Base-by-base conservation (phyloP, 768 basidiomycete species). In the Mycena rebaudengoi region DNA sequence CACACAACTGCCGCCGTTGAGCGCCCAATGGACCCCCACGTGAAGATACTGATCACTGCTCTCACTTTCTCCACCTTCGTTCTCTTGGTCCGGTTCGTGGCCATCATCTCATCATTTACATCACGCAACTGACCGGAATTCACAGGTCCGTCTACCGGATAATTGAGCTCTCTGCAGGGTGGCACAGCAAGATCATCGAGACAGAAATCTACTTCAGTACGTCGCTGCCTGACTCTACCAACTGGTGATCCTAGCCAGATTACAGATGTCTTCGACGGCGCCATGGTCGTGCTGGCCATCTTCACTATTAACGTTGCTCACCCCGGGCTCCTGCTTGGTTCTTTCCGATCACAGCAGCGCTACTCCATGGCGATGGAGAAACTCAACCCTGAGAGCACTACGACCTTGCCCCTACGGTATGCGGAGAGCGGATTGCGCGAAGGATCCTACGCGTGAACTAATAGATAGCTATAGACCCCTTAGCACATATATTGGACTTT, bases 101-200 rank as follows among this genome's bases (percentile, higher is more conserved):
- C n/a, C n/a, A n/a, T n/a, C n/a, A n/a, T n/a, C n/a, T n/a, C n/a
- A n/a, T n/a, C n/a, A n/a, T n/a, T n/a, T n/a, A n/a, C n/a, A n/a
- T n/a, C n/a, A n/a, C n/a, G n/a, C n/a, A n/a, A n/a, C n/a, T n/a
- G n/a, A n/a, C n/a, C n/a, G n/a, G n/a, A n/a, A n/a, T n/a, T n/a
- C n/a, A n/a, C n/a, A 78, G 76, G 40, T 65, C 70, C 14, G 57
- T 77, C 23, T 77, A 79, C 62, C 72, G 76, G 40, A 75, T 74
- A 3, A 64, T 74, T 48, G 76, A 77, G 61, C 69, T 79, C 16
- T 51, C 69, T 14, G 71, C 73, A 23, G 71, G 76, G n/a, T 78
- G 77, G 77, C 63, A 62, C 39, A 76, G 77, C n/a, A 64, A 54
- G 1, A 65, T 78, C 57, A 75, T 75, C 40, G 53, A 66, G 3